Conservation (phyloP, 1,284 basidiomycete genomes). For the Cutaneotrichosporon sp. region DNA sequence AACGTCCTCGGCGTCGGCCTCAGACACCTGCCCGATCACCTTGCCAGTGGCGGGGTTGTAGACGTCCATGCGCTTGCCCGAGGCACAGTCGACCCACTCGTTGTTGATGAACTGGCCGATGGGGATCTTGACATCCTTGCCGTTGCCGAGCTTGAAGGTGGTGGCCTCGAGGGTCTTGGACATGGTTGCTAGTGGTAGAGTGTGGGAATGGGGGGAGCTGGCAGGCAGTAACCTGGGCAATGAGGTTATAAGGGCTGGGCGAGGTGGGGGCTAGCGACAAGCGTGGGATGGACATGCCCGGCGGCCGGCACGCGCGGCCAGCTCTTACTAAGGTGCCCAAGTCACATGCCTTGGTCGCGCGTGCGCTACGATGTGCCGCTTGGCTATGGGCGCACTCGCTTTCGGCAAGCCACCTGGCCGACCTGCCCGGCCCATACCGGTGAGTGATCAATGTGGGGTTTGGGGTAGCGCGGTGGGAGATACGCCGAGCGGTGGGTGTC, state of each 20-base stretch:
- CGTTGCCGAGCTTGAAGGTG: conserved; percentile 25
- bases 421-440: too few species aligned
- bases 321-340: too few species aligned
- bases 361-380: too few species aligned
- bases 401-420: too few species aligned
- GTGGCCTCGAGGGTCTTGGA: conserved; percentile 6
- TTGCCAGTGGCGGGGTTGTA: conserved; percentile 61
- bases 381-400: too few species aligned
- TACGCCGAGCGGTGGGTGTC: too few species aligned
- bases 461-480: too few species aligned
- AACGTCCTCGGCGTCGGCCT: conserved; percentile 63
- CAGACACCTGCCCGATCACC: conserved; percentile 36
- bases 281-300: too few species aligned
- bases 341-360: too few species aligned
- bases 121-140: conserved; percentile 20
- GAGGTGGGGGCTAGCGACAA: too few species aligned
- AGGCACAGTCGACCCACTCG: conserved; percentile 35
- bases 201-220: background rate
- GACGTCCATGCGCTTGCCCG: conserved; percentile 34
- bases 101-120: conserved; percentile 38
- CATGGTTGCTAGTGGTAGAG: background rate
- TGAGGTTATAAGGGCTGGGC: background rate
- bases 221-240: background rate
- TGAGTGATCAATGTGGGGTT: too few species aligned
- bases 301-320: too few species aligned